A percentile compares a stretch with the other conserved stretches of the same genome.
These are phyloP conservation scores for Dalbergia cultrata DNA, from an alignment of 306 rosid genomes.

Conservation along the genomic window DNA sequence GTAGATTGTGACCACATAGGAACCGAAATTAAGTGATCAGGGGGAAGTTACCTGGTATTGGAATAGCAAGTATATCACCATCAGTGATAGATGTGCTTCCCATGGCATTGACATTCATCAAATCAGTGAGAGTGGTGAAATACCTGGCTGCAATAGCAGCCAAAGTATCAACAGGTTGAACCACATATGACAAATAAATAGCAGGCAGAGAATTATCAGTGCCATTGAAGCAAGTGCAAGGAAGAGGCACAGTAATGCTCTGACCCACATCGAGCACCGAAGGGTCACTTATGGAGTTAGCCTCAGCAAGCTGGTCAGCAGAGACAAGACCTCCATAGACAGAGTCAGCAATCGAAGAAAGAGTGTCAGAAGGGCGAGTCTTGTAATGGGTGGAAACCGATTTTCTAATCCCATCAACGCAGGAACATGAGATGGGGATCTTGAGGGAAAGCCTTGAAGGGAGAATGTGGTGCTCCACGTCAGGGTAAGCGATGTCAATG, in stretches of 20 bases:
- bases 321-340: slow-evolving; percentile 86
- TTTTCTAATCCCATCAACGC: slow-evolving; percentile 93
- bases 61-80: slow-evolving; percentile 88
- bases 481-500: slow-evolving; percentile 91
- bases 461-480: slow-evolving; percentile 92
- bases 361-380: slow-evolving; percentile 84
- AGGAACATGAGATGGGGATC: slow-evolving; percentile 83
- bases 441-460: slow-evolving; percentile 85
- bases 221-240: slow-evolving; percentile 97
- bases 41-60: slow-evolving; percentile 72
- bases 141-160: slow-evolving; percentile 77
- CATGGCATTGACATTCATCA: slow-evolving; percentile 98
- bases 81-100: slow-evolving; percentile 73
- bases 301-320: slow-evolving; percentile 90
- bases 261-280: slow-evolving; percentile 86
- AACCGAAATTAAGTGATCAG: too few species aligned
- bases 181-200: slow-evolving; percentile 89
- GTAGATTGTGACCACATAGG: too few species aligned
- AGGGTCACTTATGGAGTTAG: slow-evolving; percentile 82
- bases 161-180: slow-evolving; percentile 68
- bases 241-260: slow-evolving; percentile 84
- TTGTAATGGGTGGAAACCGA: slow-evolving; percentile 82
- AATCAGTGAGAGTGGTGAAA: slow-evolving; percentile 86
- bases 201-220: slow-evolving; percentile 92
- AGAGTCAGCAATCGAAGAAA: slow-evolving; percentile 79